Base-by-base conservation (phyloP, 371 early-diverging fungal genomes). In the Coelomomyces lativittatus region DNA sequence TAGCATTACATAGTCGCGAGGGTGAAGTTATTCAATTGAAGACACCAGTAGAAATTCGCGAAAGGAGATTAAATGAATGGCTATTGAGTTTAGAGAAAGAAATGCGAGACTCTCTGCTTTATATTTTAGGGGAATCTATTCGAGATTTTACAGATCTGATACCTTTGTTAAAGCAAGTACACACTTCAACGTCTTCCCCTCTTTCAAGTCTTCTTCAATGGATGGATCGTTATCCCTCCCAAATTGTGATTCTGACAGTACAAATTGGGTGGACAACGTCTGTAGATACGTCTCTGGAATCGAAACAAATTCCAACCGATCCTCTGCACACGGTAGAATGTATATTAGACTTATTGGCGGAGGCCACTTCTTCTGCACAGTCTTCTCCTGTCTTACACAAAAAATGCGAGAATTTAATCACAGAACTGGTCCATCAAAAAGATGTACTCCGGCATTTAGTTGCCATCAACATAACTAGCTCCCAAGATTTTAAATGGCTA, bases 351-450 rank as follows among this genome's bases (percentile, higher is more conserved):
- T 66, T 86, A 15, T 73, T 97, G 26, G 93, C 97, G 0, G 89
- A 89, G 50, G 76, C 89, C 26, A n/a, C n/a, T n/a, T n/a, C n/a
- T n/a, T n/a, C n/a, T n/a, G n/a, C n/a, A n/a, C n/a, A n/a, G n/a
- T n/a, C n/a, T n/a, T n/a, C n/a, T n/a, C n/a, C n/a, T n/a, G 96
- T 96, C 6, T 68, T 95, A 12, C 84, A 97, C 49, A 78, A 83
- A 52, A 97, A 95, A 62, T 86, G 91, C 57, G 97, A 97, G 62
- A 89, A 91, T 52, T 60, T 97, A 40, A 89, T 97, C 44, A 95
- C 97, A 2, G 97, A 96, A 59, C 80, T 93, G 30, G 96, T 97
- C 2, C 96, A 97, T 64, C 92, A 97, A 62, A 78, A 95, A 38
- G 96, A 96, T 66, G 82, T 90, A 7, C 73, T 86, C 29, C 81